phyloP scores from a whole-genome alignment of 1,139 yeast genomes.

The Yamadazyma spencermartinsiae region DNA sequence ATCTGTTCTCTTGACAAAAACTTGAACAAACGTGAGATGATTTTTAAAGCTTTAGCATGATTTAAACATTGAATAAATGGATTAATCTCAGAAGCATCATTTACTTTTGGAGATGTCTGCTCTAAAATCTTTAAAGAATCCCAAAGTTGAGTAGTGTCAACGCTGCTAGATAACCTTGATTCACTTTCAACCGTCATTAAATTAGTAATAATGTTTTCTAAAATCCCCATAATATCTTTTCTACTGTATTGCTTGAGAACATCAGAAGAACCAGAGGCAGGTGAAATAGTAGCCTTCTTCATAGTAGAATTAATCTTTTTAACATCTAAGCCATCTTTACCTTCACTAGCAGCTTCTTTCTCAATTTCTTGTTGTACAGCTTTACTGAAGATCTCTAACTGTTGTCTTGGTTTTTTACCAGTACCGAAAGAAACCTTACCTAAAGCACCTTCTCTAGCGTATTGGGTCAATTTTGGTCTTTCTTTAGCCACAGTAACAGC shows the following conservation, averaged over 20 bases:
- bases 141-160: constrained; percentile 69
- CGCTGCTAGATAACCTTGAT: constrained; percentile 63
- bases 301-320: constrained; percentile 21
- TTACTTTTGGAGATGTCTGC: constrained; percentile 46
- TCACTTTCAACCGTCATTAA: constrained; percentile 81
- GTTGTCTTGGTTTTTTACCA: constrained; percentile 88
- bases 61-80: constrained; percentile 85
- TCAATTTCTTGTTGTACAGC: constrained; percentile 51
- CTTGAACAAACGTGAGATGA: constrained; percentile 85
- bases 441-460: constrained; percentile 83
- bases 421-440: constrained; percentile 84
- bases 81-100: constrained; percentile 51
- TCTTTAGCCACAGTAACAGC: constrained; percentile 96
- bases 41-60: constrained; percentile 85
- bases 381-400: constrained; percentile 65
- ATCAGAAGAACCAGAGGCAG: constrained; percentile 26
- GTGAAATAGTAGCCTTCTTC: constrained; percentile 16
- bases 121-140: constrained; percentile 70
- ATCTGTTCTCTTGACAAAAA: constrained; percentile 79
- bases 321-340: constrained; percentile 17
- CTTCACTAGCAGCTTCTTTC: constrained; percentile 32
- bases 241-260: constrained; percentile 35
- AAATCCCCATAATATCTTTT: constrained; percentile 51
- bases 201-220: constrained; percentile 78
- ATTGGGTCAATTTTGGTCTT: constrained; percentile 71